Evolutionary conservation across 2,329 filamentous ascomycete species (phyloP), one percentile per base, ranked within the genome.

Genomic region (Aureobasidium sp.): DNA sequence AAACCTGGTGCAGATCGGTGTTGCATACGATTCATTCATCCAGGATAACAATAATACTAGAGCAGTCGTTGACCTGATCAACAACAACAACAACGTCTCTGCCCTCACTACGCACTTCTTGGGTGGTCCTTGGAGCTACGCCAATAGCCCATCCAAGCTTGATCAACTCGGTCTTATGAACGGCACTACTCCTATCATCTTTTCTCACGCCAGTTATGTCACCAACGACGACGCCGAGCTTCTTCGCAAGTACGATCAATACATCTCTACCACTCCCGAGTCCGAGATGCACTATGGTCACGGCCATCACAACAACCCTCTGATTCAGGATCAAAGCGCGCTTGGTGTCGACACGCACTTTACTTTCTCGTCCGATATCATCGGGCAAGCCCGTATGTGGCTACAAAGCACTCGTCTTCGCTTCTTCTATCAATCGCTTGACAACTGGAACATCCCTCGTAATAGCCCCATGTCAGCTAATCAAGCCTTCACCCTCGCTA

Each of bases 261-360:
- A 80, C 70, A 71, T 85, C 46, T 82, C 81, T 57, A 82, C 82
- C 63, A 85, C 83, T 0, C 81, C 82, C 1, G 84, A 86, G 67
- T 82, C 80, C 0, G 83, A 85, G 66, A 79, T 83, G 75, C 81
- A 84, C 68, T 84, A 79, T 69, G 82, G 83, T n/a, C 81, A 83
- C 66, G 74, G 71, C 0, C 80, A 84, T 63, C 74, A 75, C 1
- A 67, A 71, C 41, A 75, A 72, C 20, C 74, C 79, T 59, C 68
- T 74, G 9, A 72, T 79, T 32, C 76, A 76, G 32, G 82, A 85
- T 66, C 81, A 84, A 64, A 77, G 76, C 1, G 70, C 80, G 1
- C 74, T 85, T 0, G 82, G 82, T 2, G 73, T 84, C 10, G 82
- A 85, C 67, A 84, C 80, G 0, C 79, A 82, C 66, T 79, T 81